phyloP scores from a whole-genome alignment of 75 land plant genomes.

The Picea glauca region DNA sequence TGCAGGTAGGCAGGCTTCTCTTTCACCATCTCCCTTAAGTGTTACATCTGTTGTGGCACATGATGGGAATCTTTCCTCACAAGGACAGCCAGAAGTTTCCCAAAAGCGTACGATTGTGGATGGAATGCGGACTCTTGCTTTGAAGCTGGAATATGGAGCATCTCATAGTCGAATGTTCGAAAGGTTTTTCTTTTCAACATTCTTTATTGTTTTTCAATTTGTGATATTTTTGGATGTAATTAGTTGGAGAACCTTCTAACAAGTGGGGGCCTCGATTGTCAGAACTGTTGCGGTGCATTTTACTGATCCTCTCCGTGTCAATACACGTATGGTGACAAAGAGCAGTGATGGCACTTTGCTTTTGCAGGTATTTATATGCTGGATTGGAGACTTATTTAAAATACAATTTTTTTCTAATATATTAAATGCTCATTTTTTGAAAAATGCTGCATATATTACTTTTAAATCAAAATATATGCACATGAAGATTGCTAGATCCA shows the following conservation, averaged over 20 bases:
- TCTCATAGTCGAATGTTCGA: conserved; percentile 78
- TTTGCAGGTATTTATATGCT: conserved; percentile 63
- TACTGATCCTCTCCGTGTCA: conserved; percentile 76
- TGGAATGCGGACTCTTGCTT: conserved; percentile 78
- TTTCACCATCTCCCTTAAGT: conserved; percentile 23
- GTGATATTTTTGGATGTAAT: not conserved
- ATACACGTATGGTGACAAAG: conserved; percentile 64
- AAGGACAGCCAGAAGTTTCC: conserved; percentile 26
- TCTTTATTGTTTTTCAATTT: not conserved
- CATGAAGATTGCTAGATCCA: too few relatives aligned
- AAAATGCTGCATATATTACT: too few relatives aligned
- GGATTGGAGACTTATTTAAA: not conserved
- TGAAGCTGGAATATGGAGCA: conserved; percentile 90
- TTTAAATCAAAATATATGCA: too few relatives aligned
- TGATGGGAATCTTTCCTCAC: conserved; percentile 6
- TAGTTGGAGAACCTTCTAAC: not conserved
- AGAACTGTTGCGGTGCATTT: conserved; percentile 87
- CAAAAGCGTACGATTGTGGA: conserved; percentile 55
- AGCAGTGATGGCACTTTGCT: conserved; percentile 75
- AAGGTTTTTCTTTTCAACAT: conserved; percentile 38
- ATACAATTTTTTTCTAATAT: too few relatives aligned
- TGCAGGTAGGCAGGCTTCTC: conserved; percentile 30
- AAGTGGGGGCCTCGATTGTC: conserved; percentile 8
- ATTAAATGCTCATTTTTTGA: too few relatives aligned
- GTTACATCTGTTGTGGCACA: conserved; percentile 5